Conservation (phyloP, 2,329 filamentous ascomycete genomes). For the Parastagonospora nodorum region DNA sequence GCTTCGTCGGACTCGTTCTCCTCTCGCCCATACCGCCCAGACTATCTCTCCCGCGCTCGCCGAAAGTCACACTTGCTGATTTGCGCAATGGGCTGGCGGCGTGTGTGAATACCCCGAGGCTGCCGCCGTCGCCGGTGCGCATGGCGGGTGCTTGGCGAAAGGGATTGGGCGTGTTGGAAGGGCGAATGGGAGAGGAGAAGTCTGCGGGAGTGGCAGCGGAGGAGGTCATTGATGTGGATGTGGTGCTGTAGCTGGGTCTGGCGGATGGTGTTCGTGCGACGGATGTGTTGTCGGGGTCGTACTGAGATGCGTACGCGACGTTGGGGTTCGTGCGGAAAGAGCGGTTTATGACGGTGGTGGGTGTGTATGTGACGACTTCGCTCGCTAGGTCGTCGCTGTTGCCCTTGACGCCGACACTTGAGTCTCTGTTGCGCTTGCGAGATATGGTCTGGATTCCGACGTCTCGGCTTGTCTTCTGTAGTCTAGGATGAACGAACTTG, state of each 20-base stretch:
- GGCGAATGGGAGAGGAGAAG: conserved; percentile 55
- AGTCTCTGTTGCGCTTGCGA: conserved; percentile 38
- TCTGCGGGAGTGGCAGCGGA: conserved; percentile 34
- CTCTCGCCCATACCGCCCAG: conserved; percentile 30
- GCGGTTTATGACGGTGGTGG: conserved; percentile 67
- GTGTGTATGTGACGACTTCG: conserved; percentile 66
- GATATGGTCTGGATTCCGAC: conserved; percentile 76
- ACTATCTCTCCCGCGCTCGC: conserved; percentile 18
- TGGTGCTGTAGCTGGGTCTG: conserved; percentile 27
- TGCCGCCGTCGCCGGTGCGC: conserved; percentile 71
- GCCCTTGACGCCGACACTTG: conserved; percentile 46
- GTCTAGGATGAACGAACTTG: conserved; percentile 89
- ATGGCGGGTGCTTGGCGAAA: conserved; percentile 59
- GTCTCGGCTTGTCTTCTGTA: conserved; percentile 79
- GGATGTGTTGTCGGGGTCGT: conserved; percentile 66
- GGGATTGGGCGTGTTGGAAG: conserved; percentile 50
- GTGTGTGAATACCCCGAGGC: conserved; percentile 78
- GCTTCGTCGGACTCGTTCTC: conserved; percentile 41
- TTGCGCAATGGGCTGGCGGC: conserved; percentile 84
- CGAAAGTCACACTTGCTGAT: conserved; percentile 64
- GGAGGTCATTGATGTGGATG: conserved; percentile 42
- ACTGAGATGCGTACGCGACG: conserved; percentile 74
- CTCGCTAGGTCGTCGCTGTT: conserved; percentile 49
- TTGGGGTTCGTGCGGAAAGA: conserved; percentile 84
- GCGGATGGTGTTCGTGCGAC: conserved; percentile 30